Evolutionary conservation across 768 basidiomycete species (phyloP).

Genomic region (Tylopilus subfusipes): DNA sequence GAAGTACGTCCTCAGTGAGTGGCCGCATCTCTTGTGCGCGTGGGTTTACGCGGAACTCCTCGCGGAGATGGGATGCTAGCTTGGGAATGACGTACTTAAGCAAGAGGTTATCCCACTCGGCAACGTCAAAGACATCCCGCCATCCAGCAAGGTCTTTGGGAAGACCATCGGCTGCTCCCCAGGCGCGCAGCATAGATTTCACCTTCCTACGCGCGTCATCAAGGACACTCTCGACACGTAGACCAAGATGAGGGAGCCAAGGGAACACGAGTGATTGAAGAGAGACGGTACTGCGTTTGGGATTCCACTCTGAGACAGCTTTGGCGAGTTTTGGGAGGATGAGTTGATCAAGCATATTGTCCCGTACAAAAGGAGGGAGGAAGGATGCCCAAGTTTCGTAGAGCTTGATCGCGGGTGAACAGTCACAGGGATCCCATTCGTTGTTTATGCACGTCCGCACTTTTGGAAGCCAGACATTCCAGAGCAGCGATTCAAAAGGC

Average conservation of each 20-base stretch:
- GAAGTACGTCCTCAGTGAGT: constrained; percentile 61
- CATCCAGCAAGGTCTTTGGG: constrained; percentile 76
- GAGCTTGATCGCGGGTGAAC: constrained; percentile 73
- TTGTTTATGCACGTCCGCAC: constrained; percentile 95
- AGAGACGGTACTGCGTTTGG: constrained; percentile 52
- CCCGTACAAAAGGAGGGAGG: constrained; percentile 85
- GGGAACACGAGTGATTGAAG: constrained; percentile 87
- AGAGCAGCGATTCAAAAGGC: constrained; percentile 89
- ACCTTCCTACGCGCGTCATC: constrained; percentile 86
- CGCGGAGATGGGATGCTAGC: constrained; percentile 75
- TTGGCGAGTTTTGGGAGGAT: constrained; percentile 89
- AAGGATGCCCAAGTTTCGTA: constrained; percentile 88
- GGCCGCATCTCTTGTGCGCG: constrained; percentile 85
- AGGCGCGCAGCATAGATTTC: constrained; percentile 70
- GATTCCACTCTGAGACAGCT: constrained; percentile 81
- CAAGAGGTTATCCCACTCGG: constrained; percentile 89
- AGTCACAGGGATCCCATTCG: constrained; percentile 77
- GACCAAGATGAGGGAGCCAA: constrained; percentile 88
- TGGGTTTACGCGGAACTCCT: constrained; percentile 88
- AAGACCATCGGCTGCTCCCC: constrained; percentile 68
- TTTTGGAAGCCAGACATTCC: constrained; percentile 94
- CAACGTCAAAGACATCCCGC: constrained; percentile 77
- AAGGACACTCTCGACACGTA: constrained; percentile 78
- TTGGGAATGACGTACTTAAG: constrained; percentile 93
- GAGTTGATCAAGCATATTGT: constrained; percentile 95